Conservation (phyloP, 2,329 filamentous ascomycete genomes). For the Trichoderma semiorbis region DNA sequence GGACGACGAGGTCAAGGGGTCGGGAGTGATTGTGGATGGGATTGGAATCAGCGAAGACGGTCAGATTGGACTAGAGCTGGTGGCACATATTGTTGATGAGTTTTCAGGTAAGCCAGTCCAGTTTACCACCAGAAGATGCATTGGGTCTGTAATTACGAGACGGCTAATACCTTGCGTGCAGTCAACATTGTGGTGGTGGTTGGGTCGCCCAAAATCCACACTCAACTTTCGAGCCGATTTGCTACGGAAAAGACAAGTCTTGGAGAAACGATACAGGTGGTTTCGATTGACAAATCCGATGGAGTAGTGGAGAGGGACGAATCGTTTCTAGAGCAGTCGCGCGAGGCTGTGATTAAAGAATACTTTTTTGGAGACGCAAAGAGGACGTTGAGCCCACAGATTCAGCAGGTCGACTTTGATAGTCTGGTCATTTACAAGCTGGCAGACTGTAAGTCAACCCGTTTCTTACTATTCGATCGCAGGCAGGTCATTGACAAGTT, state of each 20-base stretch:
- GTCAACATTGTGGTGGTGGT: conserved; percentile 81
- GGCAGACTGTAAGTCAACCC: conserved; percentile 50
- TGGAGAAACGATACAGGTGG: conserved; percentile 68
- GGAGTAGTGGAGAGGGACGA: conserved; percentile 77
- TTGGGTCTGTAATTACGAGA: not conserved
- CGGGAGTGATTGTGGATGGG: conserved; percentile 84
- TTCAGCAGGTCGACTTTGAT: conserved; percentile 76
- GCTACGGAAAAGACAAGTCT: conserved; percentile 50
- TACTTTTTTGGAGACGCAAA: conserved; percentile 90
- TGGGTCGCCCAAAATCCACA: conserved; percentile 72
- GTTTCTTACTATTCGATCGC: not conserved
- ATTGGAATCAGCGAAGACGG: conserved; percentile 65
- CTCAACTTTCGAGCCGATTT: conserved; percentile 70
- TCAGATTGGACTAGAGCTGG: conserved; percentile 67
- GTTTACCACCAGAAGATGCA: conserved; percentile 16
- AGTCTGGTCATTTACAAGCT: conserved; percentile 71
- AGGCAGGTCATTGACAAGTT: not conserved
- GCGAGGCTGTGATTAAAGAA: conserved; percentile 76
- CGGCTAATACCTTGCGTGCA: conserved; percentile 25
- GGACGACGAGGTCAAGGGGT: conserved; percentile 65
- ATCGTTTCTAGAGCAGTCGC: conserved; percentile 66
- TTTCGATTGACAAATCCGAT: conserved; percentile 79
- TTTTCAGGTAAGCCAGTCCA: conserved; percentile 41
- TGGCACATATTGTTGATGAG: conserved; percentile 69
- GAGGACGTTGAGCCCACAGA: conserved; percentile 79